Conservation (phyloP, 73 alveolate species). For the Blepharisma stoltei region DNA sequence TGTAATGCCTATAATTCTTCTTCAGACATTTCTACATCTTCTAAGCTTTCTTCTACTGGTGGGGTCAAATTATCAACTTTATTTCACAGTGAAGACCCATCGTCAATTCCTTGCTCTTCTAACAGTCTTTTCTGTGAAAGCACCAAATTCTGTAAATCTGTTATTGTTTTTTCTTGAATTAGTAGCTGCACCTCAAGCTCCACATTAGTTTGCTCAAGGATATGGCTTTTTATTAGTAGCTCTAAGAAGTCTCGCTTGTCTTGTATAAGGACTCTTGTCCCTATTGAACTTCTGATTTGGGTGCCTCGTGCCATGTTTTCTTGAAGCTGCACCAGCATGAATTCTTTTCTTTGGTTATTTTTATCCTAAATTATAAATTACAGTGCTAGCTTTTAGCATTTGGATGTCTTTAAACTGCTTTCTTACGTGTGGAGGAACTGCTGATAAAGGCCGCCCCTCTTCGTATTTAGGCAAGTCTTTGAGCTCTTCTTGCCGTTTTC, state of each 20-base stretch:
- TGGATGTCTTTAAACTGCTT: constrained; percentile 46
- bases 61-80: neutral
- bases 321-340: constrained; percentile 57
- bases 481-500: constrained; percentile 45
- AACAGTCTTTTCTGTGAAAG: constrained; percentile 41
- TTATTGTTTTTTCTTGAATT: constrained; percentile 72
- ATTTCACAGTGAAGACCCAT: neutral
- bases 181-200: constrained; percentile 65
- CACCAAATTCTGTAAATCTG: constrained; percentile 43
- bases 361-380: constrained; percentile 32
- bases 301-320: constrained; percentile 67
- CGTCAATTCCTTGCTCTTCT: constrained; percentile 23
- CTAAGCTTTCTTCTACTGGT: neutral
- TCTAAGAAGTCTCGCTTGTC: constrained; percentile 70
- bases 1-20: too few relatives aligned
- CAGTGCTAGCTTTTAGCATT: constrained; percentile 63
- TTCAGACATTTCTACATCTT: neutral
- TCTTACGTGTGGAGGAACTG: constrained; percentile 43
- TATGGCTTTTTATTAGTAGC: constrained; percentile 65
- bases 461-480: constrained; percentile 38
- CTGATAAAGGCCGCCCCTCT: constrained; percentile 36
- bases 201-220: constrained; percentile 69
- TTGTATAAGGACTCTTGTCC: constrained; percentile 47
- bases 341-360: constrained; percentile 61
- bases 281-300: constrained; percentile 56